Evolutionary conservation across 1,284 basidiomycete species (phyloP), one percentile per base, ranked within the genome.

Genomic region (Abortiporus biennis): DNA sequence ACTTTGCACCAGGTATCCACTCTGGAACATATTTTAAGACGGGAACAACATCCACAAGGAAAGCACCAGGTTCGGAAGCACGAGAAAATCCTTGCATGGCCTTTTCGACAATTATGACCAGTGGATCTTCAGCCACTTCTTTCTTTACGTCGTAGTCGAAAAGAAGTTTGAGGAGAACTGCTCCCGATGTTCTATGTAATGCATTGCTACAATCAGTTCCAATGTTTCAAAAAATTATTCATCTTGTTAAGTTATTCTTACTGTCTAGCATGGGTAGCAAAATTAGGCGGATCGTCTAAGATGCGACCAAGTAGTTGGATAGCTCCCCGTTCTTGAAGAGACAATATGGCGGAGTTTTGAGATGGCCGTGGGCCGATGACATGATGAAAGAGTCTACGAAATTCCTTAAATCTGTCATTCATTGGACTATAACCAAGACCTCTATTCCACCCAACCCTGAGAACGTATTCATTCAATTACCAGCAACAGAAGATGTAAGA

Each of bases 381-480:
- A 19, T 61, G 57, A 27, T 67, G 60, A 49, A 69, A 68, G 16
- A 69, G 50, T 16, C 57, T 54, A 15, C 68, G 57, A 42, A 69
- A 62, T 32, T 65, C 62, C 32, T 63, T 63, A 49, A 70, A 69
- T 16, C 67, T 64, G 3, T 56, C 53, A 34, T 62, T 60, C n/a
- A 58, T 59, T 16, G 57, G 56, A 1, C 63, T 53, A 44, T 69
- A 69, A 6, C 68, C 67, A 3, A 71, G 50, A 0, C 66, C 68
- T 19, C 59, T 62, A 33, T 64, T 54, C 68, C 68, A 71, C 6
- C 68, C 68, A 6, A 68, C 64, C 0, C 67, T 68, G 45, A 13
- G 15, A 27, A n/a, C 21, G 20, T n/a, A n/a, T n/a, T n/a, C n/a
- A n/a, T n/a, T n/a, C n/a, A n/a, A n/a, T 9, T 20, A 4, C 43